Base-by-base conservation (phyloP, 164 flowering plant genomes). In the Umbellularia californica region DNA sequence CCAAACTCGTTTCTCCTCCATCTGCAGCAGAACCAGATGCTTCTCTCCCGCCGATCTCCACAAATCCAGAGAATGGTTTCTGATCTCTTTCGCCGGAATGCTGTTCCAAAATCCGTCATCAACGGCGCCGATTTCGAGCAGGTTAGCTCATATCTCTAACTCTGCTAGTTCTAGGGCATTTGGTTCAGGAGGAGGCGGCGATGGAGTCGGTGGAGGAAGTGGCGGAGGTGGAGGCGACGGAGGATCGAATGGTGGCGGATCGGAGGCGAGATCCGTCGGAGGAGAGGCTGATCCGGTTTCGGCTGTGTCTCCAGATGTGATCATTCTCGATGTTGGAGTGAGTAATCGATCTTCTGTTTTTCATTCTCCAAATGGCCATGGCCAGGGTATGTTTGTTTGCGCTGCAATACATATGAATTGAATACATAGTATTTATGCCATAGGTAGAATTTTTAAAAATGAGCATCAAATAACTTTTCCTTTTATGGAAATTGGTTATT, bases 321-420 rank as follows among this genome's bases (percentile, higher is more conserved):
- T 95, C 10, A 79, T 88, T n/a, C 92, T 95, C 47, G 91, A 95
- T 79, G 98, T 95, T 75, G 86, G 87, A 73, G 98, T 95, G 82
- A 77, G 92, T 3, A 22, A 28, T 65, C 1, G 51, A 24, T 66
- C 41, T 69, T 75, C 65, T 2, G 17, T 14, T 35, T 30, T n/a
- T 50, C 24, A 52, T 52, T 52, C 35, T 30, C 5, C 35, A 0
- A 27, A 5, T 5, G 6, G 35, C 35, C 35, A 30, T 5, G 35
- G 5, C 35, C 30, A 0, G 30, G 30, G 30, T 0, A 5, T 41
- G 47, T 41, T 41, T 9, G 47, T 41, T 41, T 41, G 11, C 47
- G 1, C 10, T 41, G 1, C 47, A 41, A 9, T 41, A 5, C 47
- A 9, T 41, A 41, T 6, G 47, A 41, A 41, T 41, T 41, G 47